Conservation (phyloP, 352 stramenopile genomes). For the Phytophthora boehmeriae region DNA sequence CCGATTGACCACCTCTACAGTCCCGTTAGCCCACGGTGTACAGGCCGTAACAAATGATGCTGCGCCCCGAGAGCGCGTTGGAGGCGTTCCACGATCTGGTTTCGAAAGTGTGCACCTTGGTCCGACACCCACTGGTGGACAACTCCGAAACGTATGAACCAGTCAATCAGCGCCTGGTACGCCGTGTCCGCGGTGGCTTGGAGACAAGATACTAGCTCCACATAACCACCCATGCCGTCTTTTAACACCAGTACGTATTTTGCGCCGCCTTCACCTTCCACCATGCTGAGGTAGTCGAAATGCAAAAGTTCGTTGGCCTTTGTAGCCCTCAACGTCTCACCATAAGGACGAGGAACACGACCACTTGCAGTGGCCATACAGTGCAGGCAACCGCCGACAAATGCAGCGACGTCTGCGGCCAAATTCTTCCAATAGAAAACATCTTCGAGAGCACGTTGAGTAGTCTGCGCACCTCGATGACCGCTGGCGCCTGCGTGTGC, state of each 20-base stretch:
- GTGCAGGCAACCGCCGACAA: slow-evolving; percentile 25
- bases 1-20: slow-evolving; percentile 6
- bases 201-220: no score
- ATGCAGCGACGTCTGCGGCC: slow-evolving; percentile 23
- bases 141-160: neutral
- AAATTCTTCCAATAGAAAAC: no score
- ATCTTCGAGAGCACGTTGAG: neutral
- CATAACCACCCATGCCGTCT: slow-evolving; percentile 9
- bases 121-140: slow-evolving; percentile 2
- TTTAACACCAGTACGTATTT: slow-evolving; percentile 22
- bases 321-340: slow-evolving; percentile 26
- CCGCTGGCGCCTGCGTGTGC: neutral
- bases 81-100: neutral
- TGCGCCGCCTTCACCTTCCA: neutral
- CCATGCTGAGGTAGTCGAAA: slow-evolving; percentile 37
- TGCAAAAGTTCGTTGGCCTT: slow-evolving; percentile 41
- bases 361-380: slow-evolving; percentile 8
- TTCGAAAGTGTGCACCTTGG: neutral
- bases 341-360: slow-evolving; percentile 18
- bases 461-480: neutral
- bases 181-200: no score
- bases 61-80: neutral
- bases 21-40: neutral
- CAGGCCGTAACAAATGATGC: slow-evolving; percentile 3
- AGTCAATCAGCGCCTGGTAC: neutral